Evolutionary conservation across 169 alveolate genomes (phyloP), one percentile per base, ranked within the genome.

Genomic region (Plasmodium yoelii): DNA sequence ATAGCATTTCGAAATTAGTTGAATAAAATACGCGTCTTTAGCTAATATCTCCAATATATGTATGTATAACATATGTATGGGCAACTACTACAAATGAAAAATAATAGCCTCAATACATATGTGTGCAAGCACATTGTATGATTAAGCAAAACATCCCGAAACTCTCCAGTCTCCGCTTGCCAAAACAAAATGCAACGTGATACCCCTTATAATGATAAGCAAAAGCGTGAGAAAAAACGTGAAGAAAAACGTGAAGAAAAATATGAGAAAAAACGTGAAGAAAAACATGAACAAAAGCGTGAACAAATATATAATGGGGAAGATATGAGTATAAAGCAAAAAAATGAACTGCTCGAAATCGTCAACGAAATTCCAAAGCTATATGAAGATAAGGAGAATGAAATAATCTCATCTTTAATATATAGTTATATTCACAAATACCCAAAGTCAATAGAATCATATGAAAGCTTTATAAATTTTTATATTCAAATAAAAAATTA

Each of bases 321-420:
- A 19, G 5, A 44, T 1, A 15, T 12, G 5, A 44, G 47, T 8
- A 12, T 19, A 53, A 68, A 44, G 15, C 59, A 44, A 19, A 63
- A 49, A 63, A 69, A 75, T n/a, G 88, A 75, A 42, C 46, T 75
- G 4, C 22, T 49, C 1, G 77, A 75, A n/a, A 19, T 75, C 24
- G 39, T 61, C 10, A 75, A 24, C n/a, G 88, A 75, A 39, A 13
- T 75, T 22, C 88, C 88, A 61, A 75, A 63, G 53, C 49, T 75
- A 18, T 42, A 75, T 15, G 53, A 65, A 28, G 53, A 55, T 44
- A 75, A 75, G 12, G 68, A 61, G 6, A 26, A 63, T 47, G 88
- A 75, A 24, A 34, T 75, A 12, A 75, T 75, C 49, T 15, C 65
- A 15, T 12, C 65, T 47, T 63, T 75, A 49, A 68, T 75, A 15